phyloP scores from a whole-genome alignment of 2,329 filamentous ascomycete genomes.

The Cladophialophora bantiana region DNA sequence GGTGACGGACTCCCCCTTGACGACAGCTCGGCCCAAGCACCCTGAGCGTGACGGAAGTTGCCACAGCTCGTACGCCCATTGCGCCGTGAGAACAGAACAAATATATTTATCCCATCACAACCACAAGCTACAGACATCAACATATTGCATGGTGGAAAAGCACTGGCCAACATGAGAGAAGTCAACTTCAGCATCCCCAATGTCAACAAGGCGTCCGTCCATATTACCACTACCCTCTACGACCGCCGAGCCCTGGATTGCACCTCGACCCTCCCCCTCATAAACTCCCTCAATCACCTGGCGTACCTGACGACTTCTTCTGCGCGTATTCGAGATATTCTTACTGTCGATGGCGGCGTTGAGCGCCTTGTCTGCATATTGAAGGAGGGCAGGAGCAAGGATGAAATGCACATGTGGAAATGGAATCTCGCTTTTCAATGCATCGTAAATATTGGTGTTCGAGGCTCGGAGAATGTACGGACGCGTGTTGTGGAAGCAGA shows the following conservation, averaged over 20 bases:
- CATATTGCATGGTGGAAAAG: slow-evolving; percentile 5
- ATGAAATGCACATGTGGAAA: slow-evolving; percentile 99
- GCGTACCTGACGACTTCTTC: slow-evolving; percentile 98
- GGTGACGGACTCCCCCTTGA: slow-evolving; percentile 1
- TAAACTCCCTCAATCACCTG: slow-evolving; percentile 98
- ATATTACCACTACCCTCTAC: slow-evolving; percentile 97
- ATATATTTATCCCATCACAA: not conserved
- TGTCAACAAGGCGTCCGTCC: slow-evolving; percentile 98
- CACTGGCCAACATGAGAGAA: slow-evolving; percentile 80
- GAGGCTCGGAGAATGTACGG: slow-evolving; percentile 90
- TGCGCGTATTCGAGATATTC: slow-evolving; percentile 93
- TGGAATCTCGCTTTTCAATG: slow-evolving; percentile 99
- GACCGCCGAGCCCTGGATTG: slow-evolving; percentile 97
- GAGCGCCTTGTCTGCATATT: slow-evolving; percentile 96
- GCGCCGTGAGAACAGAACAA: slow-evolving; percentile 2
- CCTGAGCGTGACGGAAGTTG: not conserved
- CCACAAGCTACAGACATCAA: not conserved
- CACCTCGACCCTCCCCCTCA: slow-evolving; percentile 94
- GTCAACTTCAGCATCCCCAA: slow-evolving; percentile 99
- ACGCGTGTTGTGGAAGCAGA: slow-evolving; percentile 97
- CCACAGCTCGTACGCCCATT: not conserved
- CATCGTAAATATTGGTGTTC: slow-evolving; percentile 97
- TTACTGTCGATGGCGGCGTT: slow-evolving; percentile 98
- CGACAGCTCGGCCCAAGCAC: not conserved
- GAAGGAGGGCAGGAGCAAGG: slow-evolving; percentile 94